Evolutionary conservation across 148 eudicot species (phyloP).

Genomic region (Rhododendron simsii): DNA sequence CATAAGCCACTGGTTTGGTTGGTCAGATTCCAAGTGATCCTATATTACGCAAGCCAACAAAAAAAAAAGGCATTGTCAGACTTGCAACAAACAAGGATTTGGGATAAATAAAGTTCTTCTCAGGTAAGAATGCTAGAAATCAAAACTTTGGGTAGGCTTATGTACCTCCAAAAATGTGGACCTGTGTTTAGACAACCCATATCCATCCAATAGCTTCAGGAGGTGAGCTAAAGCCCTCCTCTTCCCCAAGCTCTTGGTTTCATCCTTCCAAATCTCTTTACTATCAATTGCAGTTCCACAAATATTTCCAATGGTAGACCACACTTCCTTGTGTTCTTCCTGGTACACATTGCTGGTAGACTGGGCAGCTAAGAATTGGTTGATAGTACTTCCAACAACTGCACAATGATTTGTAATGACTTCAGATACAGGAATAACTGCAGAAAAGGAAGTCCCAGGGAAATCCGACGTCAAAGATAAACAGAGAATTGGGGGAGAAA

Average conservation of each 20-base stretch:
- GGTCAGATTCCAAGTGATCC: constrained; percentile 38
- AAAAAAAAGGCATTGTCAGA: not conserved
- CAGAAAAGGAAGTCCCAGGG: not conserved
- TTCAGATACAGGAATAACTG: not conserved
- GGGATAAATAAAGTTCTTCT: not conserved
- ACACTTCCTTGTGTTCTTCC: constrained; percentile 47
- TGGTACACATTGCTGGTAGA: constrained; percentile 31
- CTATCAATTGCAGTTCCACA: constrained; percentile 51
- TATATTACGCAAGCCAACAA: constrained; percentile 17
- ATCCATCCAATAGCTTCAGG: constrained; percentile 55
- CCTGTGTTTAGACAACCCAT: constrained; percentile 76
- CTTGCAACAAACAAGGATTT: not conserved
- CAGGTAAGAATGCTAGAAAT: not conserved
- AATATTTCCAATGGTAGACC: constrained; percentile 48
- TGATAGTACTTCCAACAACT: constrained; percentile 25
- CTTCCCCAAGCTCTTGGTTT: constrained; percentile 56
- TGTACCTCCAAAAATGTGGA: constrained; percentile 44
- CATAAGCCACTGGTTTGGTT: constrained; percentile 64
- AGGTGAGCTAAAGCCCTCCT: constrained; percentile 68
- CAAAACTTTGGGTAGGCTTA: not conserved
- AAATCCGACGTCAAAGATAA: not conserved
- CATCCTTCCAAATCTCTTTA: constrained; percentile 70
- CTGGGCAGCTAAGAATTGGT: constrained; percentile 26
- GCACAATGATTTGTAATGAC: constrained; percentile 18
- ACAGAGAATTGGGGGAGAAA: not conserved